Conservation (phyloP, 257 asterid genomes). For the Gynochthodes officinalis region DNA sequence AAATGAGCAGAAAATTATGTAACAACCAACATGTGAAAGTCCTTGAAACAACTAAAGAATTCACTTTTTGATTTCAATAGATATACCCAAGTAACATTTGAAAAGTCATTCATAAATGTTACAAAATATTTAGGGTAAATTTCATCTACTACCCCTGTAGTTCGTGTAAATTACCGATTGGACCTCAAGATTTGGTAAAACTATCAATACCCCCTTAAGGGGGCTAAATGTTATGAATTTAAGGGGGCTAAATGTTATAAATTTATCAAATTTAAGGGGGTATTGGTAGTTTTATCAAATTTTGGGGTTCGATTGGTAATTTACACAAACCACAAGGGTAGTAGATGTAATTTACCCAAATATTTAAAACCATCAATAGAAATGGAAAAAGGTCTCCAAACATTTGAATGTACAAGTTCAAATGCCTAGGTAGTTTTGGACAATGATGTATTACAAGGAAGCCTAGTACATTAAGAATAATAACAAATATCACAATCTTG, state of each 20-base stretch:
- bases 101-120: not conserved
- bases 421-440: not conserved
- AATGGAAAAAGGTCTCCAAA: not conserved
- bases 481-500: not conserved
- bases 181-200: too few species aligned
- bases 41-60: not conserved
- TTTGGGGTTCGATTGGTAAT: too few species aligned
- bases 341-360: too few species aligned
- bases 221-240: too few species aligned
- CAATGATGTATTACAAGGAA: not conserved
- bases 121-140: conserved; percentile 1
- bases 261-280: too few species aligned
- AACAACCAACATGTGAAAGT: not conserved
- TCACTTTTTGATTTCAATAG: not conserved
- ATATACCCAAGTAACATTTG: not conserved
- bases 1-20: not conserved
- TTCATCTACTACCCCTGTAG: too few species aligned
- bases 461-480: not conserved
- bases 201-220: too few species aligned
- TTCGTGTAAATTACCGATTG: too few species aligned
- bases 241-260: too few species aligned
- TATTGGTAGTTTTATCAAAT: too few species aligned
- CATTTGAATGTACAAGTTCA: not conserved
- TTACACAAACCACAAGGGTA: too few species aligned
- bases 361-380: not conserved